phyloP scores from a whole-genome alignment of 139 green algal genomes.

The Gonium pectorale region DNA sequence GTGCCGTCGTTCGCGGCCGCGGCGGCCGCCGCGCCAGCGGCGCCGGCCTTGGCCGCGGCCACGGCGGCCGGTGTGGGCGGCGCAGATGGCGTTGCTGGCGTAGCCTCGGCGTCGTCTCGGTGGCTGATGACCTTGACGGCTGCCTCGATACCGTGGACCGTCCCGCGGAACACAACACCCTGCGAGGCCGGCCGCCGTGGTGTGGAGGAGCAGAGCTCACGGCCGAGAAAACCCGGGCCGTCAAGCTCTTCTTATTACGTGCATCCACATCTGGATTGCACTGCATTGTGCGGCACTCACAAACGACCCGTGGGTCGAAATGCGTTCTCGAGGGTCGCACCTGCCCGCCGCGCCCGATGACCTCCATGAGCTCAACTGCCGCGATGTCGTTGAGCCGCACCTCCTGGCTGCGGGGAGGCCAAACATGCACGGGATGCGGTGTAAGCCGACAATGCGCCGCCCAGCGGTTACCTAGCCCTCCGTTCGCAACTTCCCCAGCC shows the following conservation, averaged over 20 bases:
- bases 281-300: too few relatives aligned
- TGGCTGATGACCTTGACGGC: conserved; percentile 36
- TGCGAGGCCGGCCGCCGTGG: neutral
- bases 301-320: too few relatives aligned
- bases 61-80: neutral
- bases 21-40: neutral
- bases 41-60: neutral
- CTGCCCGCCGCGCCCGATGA: conserved; percentile 29
- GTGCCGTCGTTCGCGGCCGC: neutral
- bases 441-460: neutral
- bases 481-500: too few relatives aligned
- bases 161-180: conserved; percentile 33
- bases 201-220: too few relatives aligned
- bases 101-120: neutral
- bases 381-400: conserved; percentile 24
- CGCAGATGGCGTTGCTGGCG: neutral
- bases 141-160: conserved; percentile 29
- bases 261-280: too few relatives aligned
- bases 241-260: too few relatives aligned
- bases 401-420: conserved; percentile 13
- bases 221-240: too few relatives aligned
- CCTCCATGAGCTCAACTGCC: conserved; percentile 25
- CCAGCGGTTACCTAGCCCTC: too few relatives aligned
- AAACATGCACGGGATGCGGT: neutral
- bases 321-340: too few relatives aligned